Conservation (phyloP, 257 asterid species). For the Cinchona pubescens region DNA sequence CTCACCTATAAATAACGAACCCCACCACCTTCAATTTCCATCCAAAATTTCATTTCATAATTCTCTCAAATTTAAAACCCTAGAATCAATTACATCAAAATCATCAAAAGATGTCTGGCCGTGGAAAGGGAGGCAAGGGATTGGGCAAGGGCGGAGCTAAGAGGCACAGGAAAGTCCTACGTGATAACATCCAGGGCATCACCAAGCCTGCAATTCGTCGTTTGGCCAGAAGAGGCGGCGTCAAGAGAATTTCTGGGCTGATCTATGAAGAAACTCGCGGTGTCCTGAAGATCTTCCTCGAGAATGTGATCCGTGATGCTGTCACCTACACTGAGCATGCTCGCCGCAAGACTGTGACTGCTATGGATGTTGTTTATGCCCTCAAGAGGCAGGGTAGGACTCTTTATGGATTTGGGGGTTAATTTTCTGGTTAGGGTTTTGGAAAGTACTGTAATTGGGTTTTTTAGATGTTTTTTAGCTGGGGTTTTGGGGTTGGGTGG, state of each 20-base stretch:
- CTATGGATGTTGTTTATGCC: conserved; percentile 41
- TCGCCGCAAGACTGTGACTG: conserved; percentile 39
- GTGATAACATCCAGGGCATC: conserved; percentile 45
- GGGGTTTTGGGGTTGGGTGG: neutral
- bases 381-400: conserved; percentile 47
- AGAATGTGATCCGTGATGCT: conserved; percentile 44
- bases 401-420: conserved; percentile 30
- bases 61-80: neutral
- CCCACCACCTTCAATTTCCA: neutral
- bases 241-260: conserved; percentile 40
- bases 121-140: conserved; percentile 43
- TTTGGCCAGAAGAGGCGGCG: conserved; percentile 45
- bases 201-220: conserved; percentile 44
- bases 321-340: conserved; percentile 44
- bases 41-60: neutral
- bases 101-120: conserved; percentile 36
- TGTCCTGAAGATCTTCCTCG: conserved; percentile 38
- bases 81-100: neutral
- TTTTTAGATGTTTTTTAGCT: neutral
- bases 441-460: no score
- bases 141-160: conserved; percentile 46
- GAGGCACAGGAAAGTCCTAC: conserved; percentile 40
- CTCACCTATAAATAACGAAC: conserved; percentile 2
- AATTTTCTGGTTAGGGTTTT: neutral
- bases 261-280: conserved; percentile 50